Conservation (phyloP, 2,329 filamentous ascomycete species). For the Epichloe sibirici region DNA sequence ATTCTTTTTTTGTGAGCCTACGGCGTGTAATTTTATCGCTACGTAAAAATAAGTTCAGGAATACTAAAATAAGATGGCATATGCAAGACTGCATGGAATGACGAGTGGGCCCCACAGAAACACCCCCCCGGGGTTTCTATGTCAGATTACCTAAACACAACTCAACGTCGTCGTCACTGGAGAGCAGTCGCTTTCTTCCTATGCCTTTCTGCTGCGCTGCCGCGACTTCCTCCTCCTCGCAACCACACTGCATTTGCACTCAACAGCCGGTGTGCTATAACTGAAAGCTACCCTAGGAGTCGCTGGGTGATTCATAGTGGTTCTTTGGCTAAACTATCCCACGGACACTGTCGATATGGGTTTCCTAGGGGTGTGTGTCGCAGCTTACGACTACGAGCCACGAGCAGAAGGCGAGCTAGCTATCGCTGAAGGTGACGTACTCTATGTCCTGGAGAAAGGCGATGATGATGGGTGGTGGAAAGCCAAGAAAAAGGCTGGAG, state of each 20-base stretch:
- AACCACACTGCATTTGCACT: not conserved
- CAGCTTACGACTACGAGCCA: constrained; percentile 84
- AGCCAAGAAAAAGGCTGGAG: constrained; percentile 77
- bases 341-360: constrained; percentile 47
- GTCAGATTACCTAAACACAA: constrained; percentile 5
- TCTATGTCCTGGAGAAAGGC: constrained; percentile 80
- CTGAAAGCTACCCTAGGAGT: not conserved
- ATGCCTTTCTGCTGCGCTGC: not conserved
- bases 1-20: no score
- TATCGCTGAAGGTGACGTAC: constrained; percentile 73
- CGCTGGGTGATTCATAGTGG: not conserved
- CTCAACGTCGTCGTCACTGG: constrained; percentile 5
- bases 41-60: no score
- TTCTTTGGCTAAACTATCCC: not conserved
- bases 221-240: not conserved
- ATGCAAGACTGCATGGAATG: not conserved
- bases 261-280: not conserved
- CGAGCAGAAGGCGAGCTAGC: constrained; percentile 77
- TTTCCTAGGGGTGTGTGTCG: constrained; percentile 83
- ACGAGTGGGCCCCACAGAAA: not conserved
- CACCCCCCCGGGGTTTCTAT: no score
- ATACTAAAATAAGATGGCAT: no score
- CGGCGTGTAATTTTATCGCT: no score
- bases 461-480: constrained; percentile 82
- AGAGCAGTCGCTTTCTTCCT: not conserved